phyloP scores from a whole-genome alignment of 2,329 filamentous ascomycete genomes.

The Talaromyces albobiverticillius region DNA sequence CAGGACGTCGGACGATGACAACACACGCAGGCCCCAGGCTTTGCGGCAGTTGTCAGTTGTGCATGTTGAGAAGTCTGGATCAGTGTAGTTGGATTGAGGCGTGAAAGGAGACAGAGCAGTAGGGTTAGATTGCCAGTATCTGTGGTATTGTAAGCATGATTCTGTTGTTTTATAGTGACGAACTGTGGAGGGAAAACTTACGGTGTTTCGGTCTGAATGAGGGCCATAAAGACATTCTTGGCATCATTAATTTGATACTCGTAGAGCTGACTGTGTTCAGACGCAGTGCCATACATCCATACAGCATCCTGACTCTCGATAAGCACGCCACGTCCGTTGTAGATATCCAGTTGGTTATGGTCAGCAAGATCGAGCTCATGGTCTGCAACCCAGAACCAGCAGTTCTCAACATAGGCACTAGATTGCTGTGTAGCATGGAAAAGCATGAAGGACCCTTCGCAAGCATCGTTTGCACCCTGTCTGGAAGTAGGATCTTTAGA shows the following conservation, averaged over 20 bases:
- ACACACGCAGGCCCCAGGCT: constrained; percentile 71
- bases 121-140: constrained; percentile 77
- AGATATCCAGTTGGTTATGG: constrained; percentile 69
- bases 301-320: constrained; percentile 76
- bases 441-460: constrained; percentile 69
- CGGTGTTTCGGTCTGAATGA: constrained; percentile 87
- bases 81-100: constrained; percentile 33
- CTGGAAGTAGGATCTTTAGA: constrained; percentile 69
- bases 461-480: constrained; percentile 58
- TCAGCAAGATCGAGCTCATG: constrained; percentile 77
- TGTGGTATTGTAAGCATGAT: constrained; percentile 5
- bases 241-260: constrained; percentile 84
- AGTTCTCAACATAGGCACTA: constrained; percentile 80
- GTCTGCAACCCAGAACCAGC: constrained; percentile 86
- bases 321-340: constrained; percentile 79
- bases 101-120: constrained; percentile 56
- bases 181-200: constrained; percentile 43
- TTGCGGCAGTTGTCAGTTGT: constrained; percentile 61
- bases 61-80: constrained; percentile 68
- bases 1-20: constrained; percentile 64
- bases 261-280: constrained; percentile 60
- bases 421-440: constrained; percentile 55
- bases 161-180: too few species aligned
- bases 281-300: constrained; percentile 75
- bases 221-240: constrained; percentile 73